phyloP scores from a whole-genome alignment of 768 basidiomycete genomes.

The Xerocomellus dryophilus region DNA sequence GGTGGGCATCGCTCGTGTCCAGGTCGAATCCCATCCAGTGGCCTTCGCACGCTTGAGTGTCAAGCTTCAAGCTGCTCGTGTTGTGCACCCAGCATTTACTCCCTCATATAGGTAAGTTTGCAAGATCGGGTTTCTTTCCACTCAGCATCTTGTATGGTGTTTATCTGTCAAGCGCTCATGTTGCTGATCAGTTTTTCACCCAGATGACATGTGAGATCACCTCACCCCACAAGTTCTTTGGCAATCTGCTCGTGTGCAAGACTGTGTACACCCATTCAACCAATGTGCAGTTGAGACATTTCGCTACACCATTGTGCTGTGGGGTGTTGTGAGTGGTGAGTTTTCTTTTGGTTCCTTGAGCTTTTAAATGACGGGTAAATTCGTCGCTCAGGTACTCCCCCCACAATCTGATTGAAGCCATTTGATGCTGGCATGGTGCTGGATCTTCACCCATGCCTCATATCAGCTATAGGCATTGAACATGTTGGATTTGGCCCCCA shows the following conservation, averaged over 20 bases:
- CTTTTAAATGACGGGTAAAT: neutral
- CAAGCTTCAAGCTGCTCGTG: no score
- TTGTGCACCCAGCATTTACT: slow-evolving; percentile 6
- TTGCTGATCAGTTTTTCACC: slow-evolving; percentile 17
- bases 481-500: neutral
- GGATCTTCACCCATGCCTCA: neutral
- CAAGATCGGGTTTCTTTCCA: slow-evolving; percentile 12
- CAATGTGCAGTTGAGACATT: slow-evolving; percentile 23
- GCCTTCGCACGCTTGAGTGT: no score
- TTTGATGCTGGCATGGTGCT: neutral
- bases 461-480: neutral
- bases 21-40: no score
- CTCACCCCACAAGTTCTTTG: slow-evolving; percentile 23
- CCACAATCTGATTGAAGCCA: neutral
- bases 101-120: slow-evolving; percentile 21
- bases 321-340: slow-evolving; percentile 15
- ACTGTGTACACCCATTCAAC: slow-evolving; percentile 14
- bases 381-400: neutral
- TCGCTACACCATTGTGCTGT: slow-evolving; percentile 28
- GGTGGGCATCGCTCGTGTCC: no score
- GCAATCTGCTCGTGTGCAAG: slow-evolving; percentile 15
- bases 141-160: slow-evolving; percentile 11
- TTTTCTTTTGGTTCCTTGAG: neutral
- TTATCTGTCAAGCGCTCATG: neutral
- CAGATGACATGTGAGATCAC: slow-evolving; percentile 16